Percentiles rank a stretch among this genome's conserved stretches.
These are phyloP conservation scores for Nicotiana otophora DNA, from an alignment of 257 asterid species.

Conservation along the genomic window DNA sequence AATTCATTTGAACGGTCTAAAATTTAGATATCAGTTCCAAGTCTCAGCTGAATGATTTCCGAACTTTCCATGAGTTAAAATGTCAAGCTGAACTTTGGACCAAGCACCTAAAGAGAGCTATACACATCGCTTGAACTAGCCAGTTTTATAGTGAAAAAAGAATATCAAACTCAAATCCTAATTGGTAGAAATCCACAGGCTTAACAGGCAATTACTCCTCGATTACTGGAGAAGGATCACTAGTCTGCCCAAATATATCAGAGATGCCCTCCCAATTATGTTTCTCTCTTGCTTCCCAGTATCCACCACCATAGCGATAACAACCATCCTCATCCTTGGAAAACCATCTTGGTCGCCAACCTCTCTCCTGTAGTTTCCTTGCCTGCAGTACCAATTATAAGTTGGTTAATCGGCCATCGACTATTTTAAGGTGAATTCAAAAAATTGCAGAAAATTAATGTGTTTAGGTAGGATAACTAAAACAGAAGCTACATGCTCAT, in stretches of 20 bases:
- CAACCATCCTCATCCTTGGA: slow-evolving; percentile 77
- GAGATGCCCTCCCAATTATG: slow-evolving; percentile 73
- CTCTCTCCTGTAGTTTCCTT: slow-evolving; percentile 89
- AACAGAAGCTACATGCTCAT: not conserved
- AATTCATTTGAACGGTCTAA: not conserved
- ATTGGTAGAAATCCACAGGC: not conserved
- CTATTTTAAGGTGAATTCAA: not conserved
- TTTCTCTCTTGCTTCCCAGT: slow-evolving; percentile 89
- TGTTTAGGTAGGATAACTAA: not conserved
- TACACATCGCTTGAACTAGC: not conserved
- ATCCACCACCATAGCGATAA: slow-evolving; percentile 71
- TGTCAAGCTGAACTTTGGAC: not conserved
- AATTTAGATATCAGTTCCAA: not conserved
- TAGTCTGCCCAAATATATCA: slow-evolving; percentile 63
- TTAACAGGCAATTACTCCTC: slow-evolving; percentile 5
- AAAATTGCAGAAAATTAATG: not conserved
- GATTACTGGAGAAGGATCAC: slow-evolving; percentile 26
- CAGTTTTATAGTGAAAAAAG: not conserved
- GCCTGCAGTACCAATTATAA: slow-evolving; percentile 48
- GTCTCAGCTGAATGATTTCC: not conserved
- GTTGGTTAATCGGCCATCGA: not conserved
- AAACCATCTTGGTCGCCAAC: slow-evolving; percentile 97
- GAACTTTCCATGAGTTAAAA: not conserved
- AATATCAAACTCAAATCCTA: not conserved
- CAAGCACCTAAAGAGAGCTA: not conserved